Conservation (phyloP, 1,284 basidiomycete genomes). For the Austroboletus niveus region DNA sequence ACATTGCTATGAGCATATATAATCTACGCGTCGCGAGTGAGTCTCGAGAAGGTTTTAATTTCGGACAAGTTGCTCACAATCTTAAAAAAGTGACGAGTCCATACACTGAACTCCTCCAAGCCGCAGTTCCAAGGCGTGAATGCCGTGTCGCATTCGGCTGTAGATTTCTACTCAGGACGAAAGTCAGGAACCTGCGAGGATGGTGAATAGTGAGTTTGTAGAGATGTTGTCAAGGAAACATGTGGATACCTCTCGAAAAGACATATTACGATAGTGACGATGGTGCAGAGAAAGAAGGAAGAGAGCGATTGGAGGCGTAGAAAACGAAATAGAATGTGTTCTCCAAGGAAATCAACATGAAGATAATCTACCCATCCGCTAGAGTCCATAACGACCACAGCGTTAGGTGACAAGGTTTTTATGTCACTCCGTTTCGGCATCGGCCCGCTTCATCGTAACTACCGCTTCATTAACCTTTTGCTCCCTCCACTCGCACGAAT, state of each 20-base stretch:
- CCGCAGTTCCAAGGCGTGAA: conserved; percentile 43
- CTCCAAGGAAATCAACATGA: conserved; percentile 54
- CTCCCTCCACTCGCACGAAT: conserved; percentile 83
- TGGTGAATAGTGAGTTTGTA: conserved; percentile 1
- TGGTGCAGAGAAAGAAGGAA: conserved; percentile 42
- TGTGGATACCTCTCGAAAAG: conserved; percentile 52
- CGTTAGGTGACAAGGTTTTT: neutral
- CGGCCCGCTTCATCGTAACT: neutral
- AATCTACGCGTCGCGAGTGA: conserved; percentile 37
- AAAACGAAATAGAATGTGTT: conserved; percentile 55
- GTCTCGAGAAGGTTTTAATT: neutral
- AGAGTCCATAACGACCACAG: neutral
- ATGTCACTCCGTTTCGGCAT: neutral
- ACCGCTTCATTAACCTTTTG: conserved; percentile 52
- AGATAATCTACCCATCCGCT: conserved; percentile 46
- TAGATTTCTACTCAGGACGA: conserved; percentile 47
- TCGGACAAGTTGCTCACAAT: conserved; percentile 45
- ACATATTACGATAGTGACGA: conserved; percentile 51
- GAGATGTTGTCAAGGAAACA: neutral
- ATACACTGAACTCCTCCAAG: conserved; percentile 56
- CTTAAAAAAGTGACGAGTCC: conserved; percentile 54
- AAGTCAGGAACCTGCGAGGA: conserved; percentile 47
- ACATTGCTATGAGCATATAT: conserved; percentile 74
- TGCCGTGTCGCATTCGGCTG: conserved; percentile 38
- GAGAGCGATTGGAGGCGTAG: conserved; percentile 50